Evolutionary conservation across 2,329 filamentous ascomycete genomes (phyloP).

Genomic region (Claviceps humidiphila): DNA sequence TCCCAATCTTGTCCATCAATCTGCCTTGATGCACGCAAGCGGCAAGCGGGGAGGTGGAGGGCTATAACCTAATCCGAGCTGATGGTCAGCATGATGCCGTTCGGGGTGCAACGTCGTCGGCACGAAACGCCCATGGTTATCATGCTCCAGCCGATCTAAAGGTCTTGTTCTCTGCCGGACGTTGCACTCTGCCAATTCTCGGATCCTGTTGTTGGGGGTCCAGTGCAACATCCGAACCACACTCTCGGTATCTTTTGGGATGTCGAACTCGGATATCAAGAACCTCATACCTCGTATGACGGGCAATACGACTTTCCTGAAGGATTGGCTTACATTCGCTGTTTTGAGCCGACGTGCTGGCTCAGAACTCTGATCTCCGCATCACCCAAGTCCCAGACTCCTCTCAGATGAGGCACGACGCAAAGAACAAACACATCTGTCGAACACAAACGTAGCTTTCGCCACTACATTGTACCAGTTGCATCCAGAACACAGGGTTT

Average conservation of each 20-base stretch:
- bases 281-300: constrained; percentile 1
- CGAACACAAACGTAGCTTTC: not conserved
- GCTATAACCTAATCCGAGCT: not conserved
- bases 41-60: not conserved
- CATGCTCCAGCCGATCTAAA: not conserved
- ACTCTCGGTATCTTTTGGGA: constrained; percentile 2
- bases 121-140: not conserved
- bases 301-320: not conserved
- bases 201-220: constrained; percentile 1
- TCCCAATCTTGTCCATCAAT: not conserved
- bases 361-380: not conserved
- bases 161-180: not conserved
- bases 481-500: constrained; percentile 2
- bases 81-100: not conserved
- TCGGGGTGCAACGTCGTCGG: not conserved
- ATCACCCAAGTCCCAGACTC: not conserved
- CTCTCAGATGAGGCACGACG: not conserved
- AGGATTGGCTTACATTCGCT: not conserved
- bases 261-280: not conserved
- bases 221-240: constrained; percentile 3
- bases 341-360: constrained; percentile 1
- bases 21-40: not conserved
- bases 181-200: not conserved
- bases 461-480: constrained; percentile 3
- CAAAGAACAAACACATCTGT: too few relatives aligned